phyloP scores from a whole-genome alignment of 139 green algal species.

The Chlorella sp. region DNA sequence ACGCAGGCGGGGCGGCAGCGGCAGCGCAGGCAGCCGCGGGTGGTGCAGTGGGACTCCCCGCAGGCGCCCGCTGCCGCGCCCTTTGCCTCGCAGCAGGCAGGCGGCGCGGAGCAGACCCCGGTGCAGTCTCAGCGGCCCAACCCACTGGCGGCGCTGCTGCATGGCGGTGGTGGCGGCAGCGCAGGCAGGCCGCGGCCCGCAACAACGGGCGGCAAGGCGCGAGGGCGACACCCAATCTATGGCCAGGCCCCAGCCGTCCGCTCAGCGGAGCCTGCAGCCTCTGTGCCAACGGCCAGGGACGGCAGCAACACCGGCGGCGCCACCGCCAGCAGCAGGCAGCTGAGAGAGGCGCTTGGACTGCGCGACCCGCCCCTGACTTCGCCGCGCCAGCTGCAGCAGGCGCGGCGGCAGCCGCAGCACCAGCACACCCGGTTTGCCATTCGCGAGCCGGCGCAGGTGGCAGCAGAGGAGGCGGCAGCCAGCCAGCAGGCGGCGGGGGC shows the following conservation, averaged over 20 bases:
- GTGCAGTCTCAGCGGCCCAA: slow-evolving; percentile 15
- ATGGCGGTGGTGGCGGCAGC: background rate
- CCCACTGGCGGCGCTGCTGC: slow-evolving; percentile 23
- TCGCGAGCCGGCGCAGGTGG: background rate
- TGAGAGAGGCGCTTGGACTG: background rate
- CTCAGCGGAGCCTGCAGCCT: too few species aligned
- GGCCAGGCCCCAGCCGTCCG: background rate
- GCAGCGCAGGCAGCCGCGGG: background rate
- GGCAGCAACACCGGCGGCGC: background rate
- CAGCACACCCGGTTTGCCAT: slow-evolving; percentile 13
- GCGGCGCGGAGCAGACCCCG: slow-evolving; percentile 1
- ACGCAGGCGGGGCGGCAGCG: slow-evolving; percentile 1
- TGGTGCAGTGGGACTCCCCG: background rate
- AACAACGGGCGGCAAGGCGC: slow-evolving; percentile 7
- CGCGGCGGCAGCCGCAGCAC: background rate
- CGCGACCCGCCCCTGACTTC: background rate
- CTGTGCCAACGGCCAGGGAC: too few species aligned
- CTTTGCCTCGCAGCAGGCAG: too few species aligned
- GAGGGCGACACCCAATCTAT: slow-evolving; percentile 24
- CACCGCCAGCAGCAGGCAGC: background rate
- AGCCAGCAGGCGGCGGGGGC: background rate
- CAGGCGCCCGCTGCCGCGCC: background rate
- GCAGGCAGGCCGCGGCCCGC: slow-evolving; percentile 1
- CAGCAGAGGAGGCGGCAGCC: background rate
- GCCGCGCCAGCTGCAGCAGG: background rate